Evolutionary conservation across 306 rosid genomes (phyloP).

Genomic region (Prunus mume): DNA sequence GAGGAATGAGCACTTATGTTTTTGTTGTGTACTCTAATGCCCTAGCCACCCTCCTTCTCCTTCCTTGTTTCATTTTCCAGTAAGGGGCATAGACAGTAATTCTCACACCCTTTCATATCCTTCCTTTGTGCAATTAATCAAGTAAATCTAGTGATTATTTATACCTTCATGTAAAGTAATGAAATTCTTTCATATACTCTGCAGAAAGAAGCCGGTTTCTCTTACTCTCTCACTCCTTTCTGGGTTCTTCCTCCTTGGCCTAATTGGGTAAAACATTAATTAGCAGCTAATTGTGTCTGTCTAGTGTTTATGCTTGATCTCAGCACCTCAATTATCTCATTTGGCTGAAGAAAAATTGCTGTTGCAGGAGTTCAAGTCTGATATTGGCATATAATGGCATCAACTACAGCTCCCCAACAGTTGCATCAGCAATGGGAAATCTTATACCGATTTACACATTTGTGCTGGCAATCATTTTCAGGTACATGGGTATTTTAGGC

Average conservation of each 20-base stretch:
- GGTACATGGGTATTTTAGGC: background rate
- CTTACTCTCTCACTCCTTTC: background rate
- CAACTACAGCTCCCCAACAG: constrained; percentile 25
- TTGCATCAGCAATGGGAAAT: constrained; percentile 22
- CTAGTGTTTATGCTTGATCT: too few relatives aligned
- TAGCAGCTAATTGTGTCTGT: background rate
- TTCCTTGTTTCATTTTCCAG: constrained; percentile 9
- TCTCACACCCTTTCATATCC: background rate
- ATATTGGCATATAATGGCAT: constrained; percentile 7
- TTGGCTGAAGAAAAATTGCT: too few relatives aligned
- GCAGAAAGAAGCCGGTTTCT: constrained; percentile 15
- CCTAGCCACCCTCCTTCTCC: constrained; percentile 9
- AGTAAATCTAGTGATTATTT: background rate
- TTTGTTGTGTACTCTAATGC: background rate
- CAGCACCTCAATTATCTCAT: too few relatives aligned
- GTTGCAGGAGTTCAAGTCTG: constrained; percentile 7
- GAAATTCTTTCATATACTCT: background rate
- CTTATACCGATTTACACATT: constrained; percentile 15
- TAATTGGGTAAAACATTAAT: constrained; percentile 9
- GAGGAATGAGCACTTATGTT: constrained; percentile 18
- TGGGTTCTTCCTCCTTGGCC: constrained; percentile 5
- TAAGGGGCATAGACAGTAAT: background rate
- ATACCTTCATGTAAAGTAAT: background rate
- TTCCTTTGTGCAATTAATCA: background rate
- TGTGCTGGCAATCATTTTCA: constrained; percentile 10